Percentiles rank a stretch among this genome's conserved stretches.
Conservation (phyloP, 163 green algal genomes). For the Chlamydomonas reinhardtii region DNA sequence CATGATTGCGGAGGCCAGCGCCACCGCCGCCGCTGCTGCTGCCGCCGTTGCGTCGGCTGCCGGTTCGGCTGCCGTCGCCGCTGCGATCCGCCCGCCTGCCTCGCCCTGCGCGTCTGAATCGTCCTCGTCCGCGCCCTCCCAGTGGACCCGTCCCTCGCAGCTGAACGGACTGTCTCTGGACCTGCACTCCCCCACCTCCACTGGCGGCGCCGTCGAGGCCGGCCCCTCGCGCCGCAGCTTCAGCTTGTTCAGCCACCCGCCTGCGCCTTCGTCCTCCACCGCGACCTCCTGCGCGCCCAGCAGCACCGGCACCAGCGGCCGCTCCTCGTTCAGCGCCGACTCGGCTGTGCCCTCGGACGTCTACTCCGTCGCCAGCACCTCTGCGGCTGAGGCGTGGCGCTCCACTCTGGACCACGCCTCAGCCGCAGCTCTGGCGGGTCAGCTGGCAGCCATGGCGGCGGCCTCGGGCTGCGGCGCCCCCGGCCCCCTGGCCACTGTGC, state of each 20-base stretch:
- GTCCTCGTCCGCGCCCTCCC: not conserved
- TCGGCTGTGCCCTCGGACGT: not conserved
- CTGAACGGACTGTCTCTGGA: conserved; percentile 55
- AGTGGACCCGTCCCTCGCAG: conserved; percentile 54
- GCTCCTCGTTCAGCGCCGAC: not conserved
- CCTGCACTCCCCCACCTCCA: not conserved
- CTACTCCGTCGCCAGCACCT: not conserved
- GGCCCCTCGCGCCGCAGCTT: conserved; percentile 29
- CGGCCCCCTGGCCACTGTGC: not conserved
- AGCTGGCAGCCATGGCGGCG: conserved; percentile 1
- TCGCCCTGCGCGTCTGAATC: not conserved
- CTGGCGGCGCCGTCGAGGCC: not conserved
- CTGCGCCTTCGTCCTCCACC: not conserved
- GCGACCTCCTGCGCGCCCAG: not conserved
- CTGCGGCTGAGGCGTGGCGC: not conserved
- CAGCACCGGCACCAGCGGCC: not conserved
- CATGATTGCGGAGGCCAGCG: not conserved
- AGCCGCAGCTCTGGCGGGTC: not conserved
- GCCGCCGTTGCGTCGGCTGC: not conserved
- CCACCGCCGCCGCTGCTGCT: not conserved
- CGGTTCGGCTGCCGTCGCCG: not conserved
- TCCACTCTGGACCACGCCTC: not conserved
- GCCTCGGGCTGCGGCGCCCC: not conserved
- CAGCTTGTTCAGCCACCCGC: conserved; percentile 50
- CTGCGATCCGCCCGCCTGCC: no score